Percentiles rank a stretch among this genome's conserved stretches.
Evolutionary conservation across 257 asterid species (phyloP).

Genomic region (Solanum bulbocastanum): DNA sequence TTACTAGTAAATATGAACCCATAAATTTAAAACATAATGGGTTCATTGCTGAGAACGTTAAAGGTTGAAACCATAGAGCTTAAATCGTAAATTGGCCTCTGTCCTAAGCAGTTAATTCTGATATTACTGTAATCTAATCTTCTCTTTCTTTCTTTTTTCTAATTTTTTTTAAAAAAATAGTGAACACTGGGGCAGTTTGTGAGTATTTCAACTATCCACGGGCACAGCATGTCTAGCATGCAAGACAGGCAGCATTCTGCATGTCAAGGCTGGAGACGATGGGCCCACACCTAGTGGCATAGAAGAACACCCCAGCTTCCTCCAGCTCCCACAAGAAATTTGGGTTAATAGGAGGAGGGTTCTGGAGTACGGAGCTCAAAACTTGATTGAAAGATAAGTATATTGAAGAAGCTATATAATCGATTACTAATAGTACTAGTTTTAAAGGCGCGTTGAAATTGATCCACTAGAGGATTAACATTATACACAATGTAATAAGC

Average conservation of each 20-base stretch:
- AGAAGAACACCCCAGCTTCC: neutral
- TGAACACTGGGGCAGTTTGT: neutral
- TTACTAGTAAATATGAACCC: neutral
- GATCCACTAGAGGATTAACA: neutral
- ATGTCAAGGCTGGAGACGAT: neutral
- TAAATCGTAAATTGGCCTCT: neutral
- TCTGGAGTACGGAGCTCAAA: neutral
- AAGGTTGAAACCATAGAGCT: neutral
- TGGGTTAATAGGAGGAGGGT: neutral
- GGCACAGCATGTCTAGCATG: neutral
- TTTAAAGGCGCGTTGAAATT: neutral
- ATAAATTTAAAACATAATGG: neutral
- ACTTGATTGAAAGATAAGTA: neutral
- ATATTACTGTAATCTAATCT: neutral
- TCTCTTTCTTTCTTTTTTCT: conserved; percentile 7
- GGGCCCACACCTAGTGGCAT: neutral
- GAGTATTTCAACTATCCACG: neutral
- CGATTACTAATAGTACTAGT: neutral
- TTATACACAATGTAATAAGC: neutral
- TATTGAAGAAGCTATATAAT: neutral
- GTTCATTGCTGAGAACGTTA: neutral
- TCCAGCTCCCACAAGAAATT: neutral
- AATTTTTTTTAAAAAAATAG: rapidly evolving
- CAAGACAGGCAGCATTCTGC: neutral
- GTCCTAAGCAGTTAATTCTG: neutral